Conservation (phyloP, 73 alveolate species). For the Paramecium sexaurelia region DNA sequence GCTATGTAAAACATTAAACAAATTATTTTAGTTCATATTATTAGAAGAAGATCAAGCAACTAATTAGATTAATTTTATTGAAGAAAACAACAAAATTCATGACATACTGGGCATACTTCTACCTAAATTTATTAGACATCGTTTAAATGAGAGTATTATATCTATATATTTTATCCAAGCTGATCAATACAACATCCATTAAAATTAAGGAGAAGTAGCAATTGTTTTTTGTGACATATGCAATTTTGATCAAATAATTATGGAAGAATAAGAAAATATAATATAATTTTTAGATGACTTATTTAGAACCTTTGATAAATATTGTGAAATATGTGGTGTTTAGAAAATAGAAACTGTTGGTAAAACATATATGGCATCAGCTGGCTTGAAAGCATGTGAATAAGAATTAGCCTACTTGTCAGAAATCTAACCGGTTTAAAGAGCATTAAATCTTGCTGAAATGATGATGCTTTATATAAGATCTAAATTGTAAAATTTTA, state of each 20-base stretch:
- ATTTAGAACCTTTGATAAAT: slow-evolving; percentile 45
- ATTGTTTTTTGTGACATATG: slow-evolving; percentile 65
- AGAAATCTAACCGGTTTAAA: slow-evolving; percentile 56
- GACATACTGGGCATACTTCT: slow-evolving; percentile 49
- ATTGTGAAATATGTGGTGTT: slow-evolving; percentile 55
- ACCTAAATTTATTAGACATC: slow-evolving; percentile 56
- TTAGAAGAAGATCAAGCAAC: slow-evolving; percentile 31
- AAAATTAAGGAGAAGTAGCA: slow-evolving; percentile 42
- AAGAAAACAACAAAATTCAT: slow-evolving; percentile 38
- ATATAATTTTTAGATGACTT: slow-evolving; percentile 54
- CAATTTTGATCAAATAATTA: slow-evolving; percentile 54
- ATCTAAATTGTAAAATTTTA: background rate
- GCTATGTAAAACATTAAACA: background rate
- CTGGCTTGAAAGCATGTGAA: slow-evolving; percentile 64
- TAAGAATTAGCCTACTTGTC: slow-evolving; percentile 25
- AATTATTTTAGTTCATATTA: background rate
- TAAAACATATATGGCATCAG: slow-evolving; percentile 63
- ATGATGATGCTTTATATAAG: background rate
- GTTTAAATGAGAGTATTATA: slow-evolving; percentile 11
- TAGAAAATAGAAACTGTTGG: slow-evolving; percentile 67
- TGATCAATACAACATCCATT: slow-evolving; percentile 46
- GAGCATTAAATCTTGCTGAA: slow-evolving; percentile 57
- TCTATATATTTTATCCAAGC: background rate
- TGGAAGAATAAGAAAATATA: slow-evolving; percentile 56
- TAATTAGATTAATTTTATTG: slow-evolving; percentile 41